These are phyloP conservation scores for Myrica gale DNA, from an alignment of 306 rosid species.

Conservation along the genomic window DNA sequence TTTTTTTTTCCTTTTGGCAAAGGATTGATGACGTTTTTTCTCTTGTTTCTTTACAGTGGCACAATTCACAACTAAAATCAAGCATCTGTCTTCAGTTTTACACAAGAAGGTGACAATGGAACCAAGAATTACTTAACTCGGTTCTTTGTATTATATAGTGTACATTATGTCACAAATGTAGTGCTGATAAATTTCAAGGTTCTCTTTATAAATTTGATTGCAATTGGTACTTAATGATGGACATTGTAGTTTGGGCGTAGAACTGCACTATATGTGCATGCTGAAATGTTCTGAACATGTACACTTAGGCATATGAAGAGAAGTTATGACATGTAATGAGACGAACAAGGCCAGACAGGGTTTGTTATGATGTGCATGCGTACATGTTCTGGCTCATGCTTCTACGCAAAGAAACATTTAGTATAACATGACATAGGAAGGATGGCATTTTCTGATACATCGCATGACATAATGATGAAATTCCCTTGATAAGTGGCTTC, in stretches of 20 bases:
- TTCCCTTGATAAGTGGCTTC: not conserved
- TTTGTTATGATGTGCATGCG: not conserved
- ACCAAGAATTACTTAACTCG: constrained; percentile 16
- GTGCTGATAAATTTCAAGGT: not conserved
- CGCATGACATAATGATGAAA: no score
- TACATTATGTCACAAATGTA: not conserved
- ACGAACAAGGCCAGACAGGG: not conserved
- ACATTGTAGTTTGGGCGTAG: not conserved
- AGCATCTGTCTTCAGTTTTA: constrained; percentile 67
- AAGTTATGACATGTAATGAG: not conserved
- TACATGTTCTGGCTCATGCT: not conserved
- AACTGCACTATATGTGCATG: not conserved
- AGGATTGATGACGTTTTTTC: constrained; percentile 18
- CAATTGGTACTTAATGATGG: not conserved
- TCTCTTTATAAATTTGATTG: no score
- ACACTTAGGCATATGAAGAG: not conserved
- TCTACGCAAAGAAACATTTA: not conserved
- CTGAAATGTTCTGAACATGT: not conserved
- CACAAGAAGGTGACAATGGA: constrained; percentile 76
- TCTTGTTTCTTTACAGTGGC: constrained; percentile 64
- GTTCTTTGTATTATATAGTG: not conserved
- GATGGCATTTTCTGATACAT: no score
- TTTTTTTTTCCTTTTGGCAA: not conserved
- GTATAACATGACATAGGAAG: not conserved
- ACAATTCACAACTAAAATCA: constrained; percentile 80